A percentile compares a stretch with the other conserved stretches of the same genome.
phyloP scores from a whole-genome alignment of 1,284 basidiomycete genomes.

The Exobasidium cylindrosporum region DNA sequence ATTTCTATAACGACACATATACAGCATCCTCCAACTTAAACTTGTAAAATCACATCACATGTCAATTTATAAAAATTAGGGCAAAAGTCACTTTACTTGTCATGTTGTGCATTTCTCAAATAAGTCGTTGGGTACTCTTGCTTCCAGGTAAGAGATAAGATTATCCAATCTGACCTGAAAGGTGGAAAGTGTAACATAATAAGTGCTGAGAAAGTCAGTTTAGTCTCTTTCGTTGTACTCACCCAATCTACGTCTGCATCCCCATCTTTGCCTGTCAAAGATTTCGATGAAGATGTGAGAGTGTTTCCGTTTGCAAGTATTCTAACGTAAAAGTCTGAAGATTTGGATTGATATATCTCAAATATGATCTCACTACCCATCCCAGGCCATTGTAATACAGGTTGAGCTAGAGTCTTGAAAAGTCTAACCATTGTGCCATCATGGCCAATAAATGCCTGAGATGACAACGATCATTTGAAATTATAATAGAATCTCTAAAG shows the following conservation, averaged over 20 bases:
- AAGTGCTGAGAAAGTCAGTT: too few relatives aligned
- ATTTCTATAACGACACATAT: too few relatives aligned
- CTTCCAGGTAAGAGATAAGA: slow-evolving; percentile 27
- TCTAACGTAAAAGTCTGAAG: slow-evolving; percentile 7
- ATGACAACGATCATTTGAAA: too few relatives aligned
- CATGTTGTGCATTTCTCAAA: neutral
- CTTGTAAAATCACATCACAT: too few relatives aligned
- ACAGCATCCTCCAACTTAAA: too few relatives aligned
- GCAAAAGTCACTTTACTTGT: neutral
- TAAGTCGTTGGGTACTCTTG: slow-evolving; percentile 27
- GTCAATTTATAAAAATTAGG: too few relatives aligned
- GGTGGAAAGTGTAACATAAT: neutral
- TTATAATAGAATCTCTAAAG: too few relatives aligned
- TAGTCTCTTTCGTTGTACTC: too few relatives aligned
- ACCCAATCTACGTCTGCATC: slow-evolving; percentile 6
- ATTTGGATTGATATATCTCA: slow-evolving; percentile 27
- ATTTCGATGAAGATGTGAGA: neutral
- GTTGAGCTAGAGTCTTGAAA: slow-evolving; percentile 29
- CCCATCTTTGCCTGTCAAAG: neutral
- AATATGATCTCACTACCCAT: slow-evolving; percentile 32
- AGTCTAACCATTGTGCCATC: slow-evolving; percentile 43
- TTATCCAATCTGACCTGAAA: slow-evolving; percentile 20
- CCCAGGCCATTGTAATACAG: slow-evolving; percentile 32
- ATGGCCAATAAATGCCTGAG: slow-evolving; percentile 37
- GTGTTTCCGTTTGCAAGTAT: slow-evolving; percentile 13